Percentiles rank a stretch among this genome's conserved stretches.
Evolutionary conservation across 441 rosid species (phyloP).

Genomic region (Gossypium aridum): DNA sequence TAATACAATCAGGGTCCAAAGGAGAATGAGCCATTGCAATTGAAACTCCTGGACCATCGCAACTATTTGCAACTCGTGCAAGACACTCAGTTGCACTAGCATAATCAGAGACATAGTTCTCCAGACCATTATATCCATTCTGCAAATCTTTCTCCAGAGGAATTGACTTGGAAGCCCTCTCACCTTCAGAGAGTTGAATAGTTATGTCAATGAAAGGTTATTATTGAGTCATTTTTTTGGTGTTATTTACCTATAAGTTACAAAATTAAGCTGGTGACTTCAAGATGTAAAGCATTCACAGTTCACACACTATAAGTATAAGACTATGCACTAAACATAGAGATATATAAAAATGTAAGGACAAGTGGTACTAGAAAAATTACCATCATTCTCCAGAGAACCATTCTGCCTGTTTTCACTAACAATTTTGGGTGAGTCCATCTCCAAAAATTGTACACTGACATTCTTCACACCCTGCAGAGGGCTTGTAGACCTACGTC

Average conservation of each 20-base stretch:
- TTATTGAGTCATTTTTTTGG: background rate
- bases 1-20: constrained; percentile 30
- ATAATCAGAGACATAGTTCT: constrained; percentile 31
- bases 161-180: constrained; percentile 35
- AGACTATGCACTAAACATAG: background rate
- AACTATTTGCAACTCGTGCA: constrained; percentile 50
- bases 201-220: background rate
- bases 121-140: constrained; percentile 32
- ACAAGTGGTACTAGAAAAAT: constrained; percentile 6
- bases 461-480: constrained; percentile 30
- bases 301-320: background rate
- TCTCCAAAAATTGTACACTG: constrained; percentile 48
- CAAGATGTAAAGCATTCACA: background rate
- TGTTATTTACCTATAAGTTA: background rate
- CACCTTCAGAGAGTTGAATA: constrained; percentile 30
- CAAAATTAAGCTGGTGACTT: background rate
- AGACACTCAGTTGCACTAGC: constrained; percentile 39
- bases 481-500: constrained; percentile 26
- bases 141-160: constrained; percentile 36
- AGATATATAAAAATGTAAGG: background rate
- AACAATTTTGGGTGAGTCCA: constrained; percentile 49
- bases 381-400: constrained; percentile 42
- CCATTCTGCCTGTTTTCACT: constrained; percentile 28
- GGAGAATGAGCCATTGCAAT: constrained; percentile 58
- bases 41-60: constrained; percentile 38